phyloP scores from a whole-genome alignment of 2,329 filamentous ascomycete species.

The Paramyrothecium sp. region DNA sequence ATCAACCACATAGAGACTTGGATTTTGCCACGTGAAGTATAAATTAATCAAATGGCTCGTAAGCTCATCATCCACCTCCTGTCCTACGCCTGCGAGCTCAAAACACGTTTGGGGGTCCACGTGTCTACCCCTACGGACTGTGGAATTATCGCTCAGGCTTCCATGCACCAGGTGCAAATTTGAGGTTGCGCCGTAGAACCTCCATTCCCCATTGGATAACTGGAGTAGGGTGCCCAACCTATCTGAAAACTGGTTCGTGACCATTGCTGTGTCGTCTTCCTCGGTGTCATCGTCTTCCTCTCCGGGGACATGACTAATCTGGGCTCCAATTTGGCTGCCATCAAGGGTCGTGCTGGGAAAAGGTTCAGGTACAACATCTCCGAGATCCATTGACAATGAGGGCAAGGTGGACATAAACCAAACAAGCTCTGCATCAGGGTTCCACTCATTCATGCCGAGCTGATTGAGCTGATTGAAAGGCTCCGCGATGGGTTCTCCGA shows the following conservation, averaged over 20 bases:
- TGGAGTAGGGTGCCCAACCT: constrained; percentile 1
- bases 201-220: background rate
- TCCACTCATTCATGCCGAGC: too few species aligned
- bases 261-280: background rate
- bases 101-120: background rate
- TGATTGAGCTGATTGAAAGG: too few species aligned
- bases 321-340: background rate
- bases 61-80: background rate
- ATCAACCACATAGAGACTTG: constrained; percentile 4
- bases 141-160: background rate
- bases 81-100: background rate
- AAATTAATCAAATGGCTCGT: constrained; percentile 2
- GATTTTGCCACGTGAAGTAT: constrained; percentile 8
- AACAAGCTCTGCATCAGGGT: too few species aligned
- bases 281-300: constrained; percentile 1
- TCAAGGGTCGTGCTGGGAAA: background rate
- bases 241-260: constrained; percentile 2
- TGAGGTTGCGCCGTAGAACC: constrained; percentile 4
- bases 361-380: too few species aligned
- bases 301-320: background rate
- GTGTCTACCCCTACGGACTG: background rate
- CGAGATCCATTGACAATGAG: too few species aligned
- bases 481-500: too few species aligned
- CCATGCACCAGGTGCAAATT: background rate
- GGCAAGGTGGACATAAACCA: too few species aligned